Evolutionary conservation across 2,329 filamentous ascomycete genomes (phyloP).

Genomic region (Fusarium sarcochroum): DNA sequence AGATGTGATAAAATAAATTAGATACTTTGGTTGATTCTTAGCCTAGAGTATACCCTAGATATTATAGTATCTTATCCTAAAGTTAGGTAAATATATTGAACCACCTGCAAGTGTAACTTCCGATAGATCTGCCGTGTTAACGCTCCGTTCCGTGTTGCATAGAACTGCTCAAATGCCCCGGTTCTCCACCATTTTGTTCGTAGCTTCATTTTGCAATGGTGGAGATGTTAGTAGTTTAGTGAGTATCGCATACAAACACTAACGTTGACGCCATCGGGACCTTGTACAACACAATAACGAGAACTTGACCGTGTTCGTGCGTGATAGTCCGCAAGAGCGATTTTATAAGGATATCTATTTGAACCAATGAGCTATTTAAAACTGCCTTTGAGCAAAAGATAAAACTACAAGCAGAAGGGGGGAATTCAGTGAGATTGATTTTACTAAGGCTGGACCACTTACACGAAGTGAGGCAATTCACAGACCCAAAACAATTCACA

Average conservation of each 20-base stretch:
- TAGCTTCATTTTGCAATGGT: not conserved
- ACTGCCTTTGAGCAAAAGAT: not conserved
- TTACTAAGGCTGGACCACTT: not conserved
- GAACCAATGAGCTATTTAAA: not conserved
- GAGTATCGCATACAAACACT: not conserved
- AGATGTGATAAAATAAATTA: too few species aligned
- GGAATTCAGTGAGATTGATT: not conserved
- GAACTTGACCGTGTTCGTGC: not conserved
- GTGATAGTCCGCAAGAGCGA: not conserved
- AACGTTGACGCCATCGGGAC: conserved; percentile 44
- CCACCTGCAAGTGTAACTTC: too few species aligned
- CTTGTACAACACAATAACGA: conserved; percentile 30
- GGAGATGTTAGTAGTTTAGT: conserved; percentile 37
- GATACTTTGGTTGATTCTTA: too few species aligned
- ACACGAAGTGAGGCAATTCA: not conserved
- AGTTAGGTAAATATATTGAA: too few species aligned
- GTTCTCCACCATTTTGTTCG: too few species aligned
- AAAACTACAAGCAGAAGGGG: not conserved
- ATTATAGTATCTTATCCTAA: too few species aligned
- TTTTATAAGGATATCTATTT: not conserved
- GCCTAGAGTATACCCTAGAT: too few species aligned
- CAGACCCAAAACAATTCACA: not conserved
- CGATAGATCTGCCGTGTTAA: not conserved
- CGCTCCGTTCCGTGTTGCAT: not conserved
- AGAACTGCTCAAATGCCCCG: too few species aligned